Evolutionary conservation across 371 early-diverging fungal genomes (phyloP).

Genomic region (Mortierella sp.): DNA sequence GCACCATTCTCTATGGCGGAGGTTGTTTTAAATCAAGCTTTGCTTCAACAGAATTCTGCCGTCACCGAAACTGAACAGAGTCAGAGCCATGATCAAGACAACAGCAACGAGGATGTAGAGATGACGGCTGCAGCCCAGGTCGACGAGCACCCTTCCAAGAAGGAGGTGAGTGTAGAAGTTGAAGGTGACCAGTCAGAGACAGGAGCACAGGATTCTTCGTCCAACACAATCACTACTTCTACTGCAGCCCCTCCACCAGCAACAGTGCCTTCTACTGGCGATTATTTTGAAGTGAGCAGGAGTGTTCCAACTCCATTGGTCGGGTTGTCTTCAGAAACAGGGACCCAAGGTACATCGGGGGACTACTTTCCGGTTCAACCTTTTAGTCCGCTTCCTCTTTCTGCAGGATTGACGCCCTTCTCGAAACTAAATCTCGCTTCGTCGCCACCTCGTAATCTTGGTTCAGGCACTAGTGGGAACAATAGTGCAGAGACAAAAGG

Average conservation of each 20-base stretch:
- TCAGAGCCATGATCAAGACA: background rate
- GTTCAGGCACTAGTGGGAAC: too few relatives aligned
- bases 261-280: background rate
- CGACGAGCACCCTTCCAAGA: too few relatives aligned
- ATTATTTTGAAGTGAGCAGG: conserved; percentile 35
- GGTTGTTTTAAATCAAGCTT: too few relatives aligned
- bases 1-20: too few relatives aligned
- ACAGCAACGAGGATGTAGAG: background rate
- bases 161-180: too few relatives aligned
- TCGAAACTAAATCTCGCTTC: conserved; percentile 40
- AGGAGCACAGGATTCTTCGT: too few relatives aligned
- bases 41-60: too few relatives aligned
- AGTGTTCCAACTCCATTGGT: conserved; percentile 41
- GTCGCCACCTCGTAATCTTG: conserved; percentile 11
- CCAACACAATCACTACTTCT: background rate
- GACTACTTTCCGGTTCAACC: conserved; percentile 53
- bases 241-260: conserved; percentile 3
- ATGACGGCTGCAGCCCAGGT: background rate
- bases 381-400: conserved; percentile 41
- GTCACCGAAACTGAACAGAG: too few relatives aligned
- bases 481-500: too few relatives aligned
- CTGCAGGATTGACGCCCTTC: conserved; percentile 40
- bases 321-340: conserved; percentile 24
- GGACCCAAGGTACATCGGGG: conserved; percentile 5
- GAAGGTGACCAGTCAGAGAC: too few relatives aligned